Conservation (phyloP, 371 early-diverging fungal species). For the Mucor circinelloides region DNA sequence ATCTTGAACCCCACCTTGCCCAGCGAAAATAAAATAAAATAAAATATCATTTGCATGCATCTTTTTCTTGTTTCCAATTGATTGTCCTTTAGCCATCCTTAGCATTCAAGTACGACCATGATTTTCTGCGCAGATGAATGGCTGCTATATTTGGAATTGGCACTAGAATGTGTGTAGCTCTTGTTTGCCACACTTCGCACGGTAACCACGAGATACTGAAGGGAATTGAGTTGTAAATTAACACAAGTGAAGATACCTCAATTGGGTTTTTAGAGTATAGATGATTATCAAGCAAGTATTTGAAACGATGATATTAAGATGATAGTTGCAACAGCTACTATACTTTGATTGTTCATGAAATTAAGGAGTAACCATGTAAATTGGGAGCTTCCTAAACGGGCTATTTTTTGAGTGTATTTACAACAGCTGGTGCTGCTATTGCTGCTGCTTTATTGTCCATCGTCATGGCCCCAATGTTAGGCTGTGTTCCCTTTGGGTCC, state of each 20-base stretch:
- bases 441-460: background rate
- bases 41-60: background rate
- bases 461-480: background rate
- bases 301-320: background rate
- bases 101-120: background rate
- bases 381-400: background rate
- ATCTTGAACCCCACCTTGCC: background rate
- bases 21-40: background rate
- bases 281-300: background rate
- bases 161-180: background rate
- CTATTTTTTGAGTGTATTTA: background rate
- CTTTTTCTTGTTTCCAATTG: background rate
- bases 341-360: background rate
- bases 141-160: constrained; percentile 8
- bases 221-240: constrained; percentile 13
- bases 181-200: constrained; percentile 16
- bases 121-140: constrained; percentile 4
- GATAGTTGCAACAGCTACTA: background rate
- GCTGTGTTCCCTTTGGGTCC: background rate
- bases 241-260: constrained; percentile 9
- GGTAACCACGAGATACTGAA: constrained; percentile 15
- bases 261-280: background rate
- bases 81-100: background rate
- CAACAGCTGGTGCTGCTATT: background rate
- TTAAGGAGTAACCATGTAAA: background rate